Base-by-base conservation (phyloP, 2,329 filamentous ascomycete species). In the Exophiala phaeomuriformis region DNA sequence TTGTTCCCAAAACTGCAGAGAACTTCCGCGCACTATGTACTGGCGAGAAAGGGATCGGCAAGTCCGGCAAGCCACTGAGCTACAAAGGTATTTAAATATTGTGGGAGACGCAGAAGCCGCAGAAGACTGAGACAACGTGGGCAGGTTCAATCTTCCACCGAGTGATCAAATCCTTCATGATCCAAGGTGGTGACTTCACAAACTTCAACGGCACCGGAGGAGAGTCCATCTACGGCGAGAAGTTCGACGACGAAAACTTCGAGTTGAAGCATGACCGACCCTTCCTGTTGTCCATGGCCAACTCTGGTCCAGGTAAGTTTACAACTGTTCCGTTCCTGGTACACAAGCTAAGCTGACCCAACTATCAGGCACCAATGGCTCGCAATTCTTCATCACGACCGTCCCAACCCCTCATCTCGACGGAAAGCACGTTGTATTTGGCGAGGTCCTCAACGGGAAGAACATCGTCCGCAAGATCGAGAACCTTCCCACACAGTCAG, bases 101-200 rank as follows among this genome's bases (percentile, higher is more conserved):
- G 19, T 2, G 19, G 19, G 37, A 42, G 30, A 35, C 42, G 19
- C 19, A 19, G 35, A 49, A 40, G 31, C 48, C 19, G 19, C 19
- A 19, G 19, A 39, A 42, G 30, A 35, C 42, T 46, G 47, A 57
- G 43, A 55, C n/a, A 19, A 19, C 19, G 35, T 12, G 10, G 28
- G 32, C 53, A 76, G 86, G 88, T 63, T 94, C 88, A 57, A 77
- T 76, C 64, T 97, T 98, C 78, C 91, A 98, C 77, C 87, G 91
- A 48, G 87, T 98, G 61, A 98, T 98, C 76, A 96, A 96, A 78
- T 82, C 88, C 66, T 98, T 98, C 74, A 97, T 98, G 91, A 93
- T 96, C 67, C 87, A 96, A 75, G 90, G 93, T 67, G 91, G 93
- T 72, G 93, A 97, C 72, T 98, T 98, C 71, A 98, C 91, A 46